Percentiles rank a stretch among this genome's conserved stretches.
Evolutionary conservation across 225 moss, liverwort and hornwort genomes (phyloP).

Genomic region (Marchantia polymorpha): DNA sequence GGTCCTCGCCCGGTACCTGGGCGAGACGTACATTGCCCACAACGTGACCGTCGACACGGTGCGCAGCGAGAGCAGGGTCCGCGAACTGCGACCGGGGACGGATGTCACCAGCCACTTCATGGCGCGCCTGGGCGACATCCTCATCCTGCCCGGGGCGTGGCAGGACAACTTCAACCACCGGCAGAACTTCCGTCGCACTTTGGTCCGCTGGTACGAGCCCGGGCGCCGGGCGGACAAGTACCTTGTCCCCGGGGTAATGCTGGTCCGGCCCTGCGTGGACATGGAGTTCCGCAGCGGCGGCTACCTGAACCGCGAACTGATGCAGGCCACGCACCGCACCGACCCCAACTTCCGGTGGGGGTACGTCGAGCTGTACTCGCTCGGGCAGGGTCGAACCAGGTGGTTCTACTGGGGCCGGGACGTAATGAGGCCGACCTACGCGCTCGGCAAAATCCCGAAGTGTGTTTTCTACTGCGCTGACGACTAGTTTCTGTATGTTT

Average conservation of each 20-base stretch:
- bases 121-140: background rate
- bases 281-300: background rate
- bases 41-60: background rate
- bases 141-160: constrained; percentile 6
- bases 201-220: constrained; percentile 9
- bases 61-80: background rate
- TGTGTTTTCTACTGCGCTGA: background rate
- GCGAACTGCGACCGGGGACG: background rate
- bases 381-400: too few relatives aligned
- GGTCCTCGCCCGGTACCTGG: background rate
- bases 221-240: background rate
- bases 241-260: background rate
- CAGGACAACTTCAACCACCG: background rate
- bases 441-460: background rate
- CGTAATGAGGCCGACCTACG: background rate
- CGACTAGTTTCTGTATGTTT: too few relatives aligned
- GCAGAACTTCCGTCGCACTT: background rate
- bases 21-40: background rate
- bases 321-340: background rate
- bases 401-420: constrained; percentile 10
- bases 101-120: background rate
- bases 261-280: background rate
- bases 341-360: constrained; percentile 5
- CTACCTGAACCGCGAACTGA: background rate
- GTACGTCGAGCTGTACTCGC: background rate